Percentiles rank a stretch among this genome's conserved stretches.
phyloP scores from a whole-genome alignment of 257 asterid genomes.

The Nicotiana undulata region DNA sequence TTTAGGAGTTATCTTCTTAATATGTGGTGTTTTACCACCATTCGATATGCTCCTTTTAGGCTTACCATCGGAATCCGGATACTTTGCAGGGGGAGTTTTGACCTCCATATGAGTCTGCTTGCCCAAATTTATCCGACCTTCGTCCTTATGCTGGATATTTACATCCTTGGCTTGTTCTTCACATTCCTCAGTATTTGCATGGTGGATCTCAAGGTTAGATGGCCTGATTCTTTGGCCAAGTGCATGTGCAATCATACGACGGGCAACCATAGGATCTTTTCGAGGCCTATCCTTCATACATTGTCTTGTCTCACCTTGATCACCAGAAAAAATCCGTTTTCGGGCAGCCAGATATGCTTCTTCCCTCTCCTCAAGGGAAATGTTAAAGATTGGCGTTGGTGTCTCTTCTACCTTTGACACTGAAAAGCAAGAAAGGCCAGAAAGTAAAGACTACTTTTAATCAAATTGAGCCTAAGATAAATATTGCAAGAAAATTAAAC shows the following conservation, averaged over 20 bases:
- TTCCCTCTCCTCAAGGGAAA: slow-evolving; percentile 71
- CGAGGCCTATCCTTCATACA: slow-evolving; percentile 60
- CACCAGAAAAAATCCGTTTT: slow-evolving; percentile 49
- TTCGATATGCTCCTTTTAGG: slow-evolving; percentile 12
- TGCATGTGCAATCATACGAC: slow-evolving; percentile 90
- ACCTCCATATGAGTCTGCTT: slow-evolving; percentile 6
- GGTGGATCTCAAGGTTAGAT: slow-evolving; percentile 20
- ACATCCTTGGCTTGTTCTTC: slow-evolving; percentile 18
- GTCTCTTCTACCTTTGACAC: not conserved
- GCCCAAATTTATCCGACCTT: slow-evolving; percentile 10
- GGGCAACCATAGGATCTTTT: slow-evolving; percentile 71
- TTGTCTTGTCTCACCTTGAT: slow-evolving; percentile 26
- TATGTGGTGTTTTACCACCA: slow-evolving; percentile 18
- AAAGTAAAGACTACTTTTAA: not conserved
- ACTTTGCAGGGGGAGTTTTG: slow-evolving; percentile 16
- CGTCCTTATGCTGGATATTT: slow-evolving; percentile 21
- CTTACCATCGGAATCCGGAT: slow-evolving; percentile 13
- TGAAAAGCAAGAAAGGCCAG: slow-evolving; percentile 9
- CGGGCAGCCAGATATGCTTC: slow-evolving; percentile 70
- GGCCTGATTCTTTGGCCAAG: slow-evolving; percentile 64
- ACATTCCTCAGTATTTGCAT: slow-evolving; percentile 15
- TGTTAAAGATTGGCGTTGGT: slow-evolving; percentile 18
- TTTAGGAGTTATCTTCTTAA: slow-evolving; percentile 17
- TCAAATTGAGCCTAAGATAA: too few species aligned
- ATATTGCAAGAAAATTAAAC: too few species aligned